Evolutionary conservation across 1,284 basidiomycete genomes (phyloP), one percentile per base, ranked within the genome.

Genomic region (Cutaneotrichosporon daszewskae): DNA sequence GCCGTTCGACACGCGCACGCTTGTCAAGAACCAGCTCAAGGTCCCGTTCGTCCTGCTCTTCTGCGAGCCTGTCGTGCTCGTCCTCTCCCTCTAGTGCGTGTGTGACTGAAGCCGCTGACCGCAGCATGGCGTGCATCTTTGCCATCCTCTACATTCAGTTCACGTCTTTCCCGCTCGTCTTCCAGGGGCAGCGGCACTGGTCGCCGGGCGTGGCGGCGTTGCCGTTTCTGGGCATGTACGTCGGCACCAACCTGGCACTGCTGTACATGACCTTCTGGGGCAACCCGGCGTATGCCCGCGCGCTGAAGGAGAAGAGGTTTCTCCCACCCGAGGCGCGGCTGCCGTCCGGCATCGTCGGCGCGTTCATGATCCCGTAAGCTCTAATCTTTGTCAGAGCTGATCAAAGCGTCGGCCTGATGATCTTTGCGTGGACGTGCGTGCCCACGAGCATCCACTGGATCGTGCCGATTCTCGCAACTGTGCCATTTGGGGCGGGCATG

Each of bases 41-140:
- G 53, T 67, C 4, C 74, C 74, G 0, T 72, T 72, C 55, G 45
- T 79, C 77, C 54, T 84, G 58, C 71, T 85, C 23, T 67, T 76
- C 49, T 80, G 76, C 4, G 83, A 85, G 61, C 78, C 80, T 9
- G 84, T 85, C 53, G 81, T 84, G 3, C 65, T 81, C 9, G 69
- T 79, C 17, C 71, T 83, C 18, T 76, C 82, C 0, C 60, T 57
- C 3, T 61, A 58, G 54, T 76, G 23, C 43, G 49, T 45, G 13
- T 8, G 32, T 18, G 18, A 7, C 22, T 23, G 16, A 23, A 16
- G 14, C 36, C 12, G 37, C 37, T 39, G 9, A 40, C 14, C 9
- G 3, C 40, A 55, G 50, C 44, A 39, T 57, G 24, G 41, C 59
- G 1, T 37, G 51, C 18, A 39, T 57, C 22, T 57, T 55, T 39